Evolutionary conservation across 2,329 filamentous ascomycete species (phyloP), one percentile per base, ranked within the genome.

Genomic region (Neospermospora avenae): DNA sequence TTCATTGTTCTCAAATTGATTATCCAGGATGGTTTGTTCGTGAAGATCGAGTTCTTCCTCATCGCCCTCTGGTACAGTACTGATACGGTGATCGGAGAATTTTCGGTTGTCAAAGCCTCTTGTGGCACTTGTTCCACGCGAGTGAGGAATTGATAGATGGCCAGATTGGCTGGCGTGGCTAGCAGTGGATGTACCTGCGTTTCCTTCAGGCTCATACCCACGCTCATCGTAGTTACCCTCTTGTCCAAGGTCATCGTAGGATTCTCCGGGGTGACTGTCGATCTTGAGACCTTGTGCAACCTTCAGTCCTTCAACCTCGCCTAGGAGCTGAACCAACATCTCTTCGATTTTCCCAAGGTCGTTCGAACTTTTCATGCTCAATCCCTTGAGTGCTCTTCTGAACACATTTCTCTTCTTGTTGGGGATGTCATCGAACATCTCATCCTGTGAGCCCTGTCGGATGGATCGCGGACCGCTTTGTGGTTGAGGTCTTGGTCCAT

Each of bases 391-490:
- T n/a, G 95, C 95, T 64, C 93, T 87, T 69, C 89, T 90, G 77
- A 98, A 95, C n/a, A 99, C 84, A 71, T 91, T 96, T 75, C 91
- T 90, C 72, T 91, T 92, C 83, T 97, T 97, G 46, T 83, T 81
- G 22, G 87, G 80, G 22, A 79, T 69, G 58, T 86, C 84, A 41
- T 87, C 84, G 49, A 75, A 69, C 64, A 74, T 70, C 51, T 81
- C 82, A 4, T 80, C 76, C 63, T 84, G 81, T 8, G 84, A 86
- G 20, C 76, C 75, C 51, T 72, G 74, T 52, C 68, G 64, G 18
- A 73, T 24, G 76, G 78, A 67, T 70, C 71, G 61, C 79, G 79
- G 42, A 78, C 78, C 59, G 54, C 77, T 82, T 62, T 83, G 81
- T 8, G 93, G 92, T 71, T 90, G 88, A 31, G 93, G 93, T 58